phyloP scores from a whole-genome alignment of 2,329 filamentous ascomycete species.

The Arthrobotrys entomopaga region DNA sequence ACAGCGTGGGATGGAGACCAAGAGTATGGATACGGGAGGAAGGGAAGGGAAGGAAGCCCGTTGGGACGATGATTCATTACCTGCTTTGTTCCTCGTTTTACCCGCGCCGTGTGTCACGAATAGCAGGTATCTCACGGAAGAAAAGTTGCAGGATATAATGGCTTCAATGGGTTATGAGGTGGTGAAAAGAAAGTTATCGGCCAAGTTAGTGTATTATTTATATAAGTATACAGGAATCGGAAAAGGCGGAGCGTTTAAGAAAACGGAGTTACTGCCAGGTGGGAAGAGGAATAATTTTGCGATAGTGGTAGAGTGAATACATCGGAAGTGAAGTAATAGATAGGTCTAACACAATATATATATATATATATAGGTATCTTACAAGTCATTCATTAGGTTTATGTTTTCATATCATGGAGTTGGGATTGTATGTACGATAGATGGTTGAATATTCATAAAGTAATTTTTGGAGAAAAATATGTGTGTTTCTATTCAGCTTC shows the following conservation, averaged over 20 bases:
- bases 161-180: constrained; percentile 76
- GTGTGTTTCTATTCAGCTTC: constrained; percentile 9
- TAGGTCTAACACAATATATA: no score
- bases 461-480: constrained; percentile 1
- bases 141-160: constrained; percentile 78
- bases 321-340: background rate
- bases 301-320: constrained; percentile 70
- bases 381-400: no score
- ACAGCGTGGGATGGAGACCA: background rate
- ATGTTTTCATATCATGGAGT: no score
- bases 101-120: constrained; percentile 89
- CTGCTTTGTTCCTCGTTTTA: constrained; percentile 85
- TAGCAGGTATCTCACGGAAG: constrained; percentile 85
- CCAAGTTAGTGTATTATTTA: constrained; percentile 89
- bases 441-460: no score
- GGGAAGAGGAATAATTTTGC: constrained; percentile 88
- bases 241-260: constrained; percentile 67
- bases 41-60: constrained; percentile 58
- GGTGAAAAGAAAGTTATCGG: constrained; percentile 75
- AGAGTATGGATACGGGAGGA: background rate
- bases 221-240: constrained; percentile 69
- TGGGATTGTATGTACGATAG: no score
- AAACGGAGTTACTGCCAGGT: constrained; percentile 81
- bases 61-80: constrained; percentile 65
- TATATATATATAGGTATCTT: no score